Evolutionary conservation across 495 filamentous ascomycete genomes (phyloP), one percentile per base, ranked within the genome.

Genomic region (Daldinia concentrica): DNA sequence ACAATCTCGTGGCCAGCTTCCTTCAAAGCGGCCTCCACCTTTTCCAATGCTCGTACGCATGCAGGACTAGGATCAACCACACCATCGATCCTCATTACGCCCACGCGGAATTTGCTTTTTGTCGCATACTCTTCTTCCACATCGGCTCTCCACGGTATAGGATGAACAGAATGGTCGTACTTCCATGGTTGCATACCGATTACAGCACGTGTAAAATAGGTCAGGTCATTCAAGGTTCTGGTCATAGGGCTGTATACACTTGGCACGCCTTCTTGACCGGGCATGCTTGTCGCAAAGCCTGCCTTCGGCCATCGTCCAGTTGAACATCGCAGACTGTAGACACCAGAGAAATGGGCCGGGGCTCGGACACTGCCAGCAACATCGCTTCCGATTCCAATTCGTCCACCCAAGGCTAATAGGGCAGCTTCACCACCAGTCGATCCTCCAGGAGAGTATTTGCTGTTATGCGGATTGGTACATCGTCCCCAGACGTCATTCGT

Each of bases 171-270:
- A 60, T 93, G 87, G 71, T 98, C 95, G 75, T 97, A 97, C 68
- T 87, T 89, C 95, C 95, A 99, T 0, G 94, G 94, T 81, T 92
- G 79, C 93, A 97, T 96, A 19, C 86, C 81, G 41, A 97, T 83
- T 41, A 97, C 81, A 24, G 88, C 87, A 43, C 86, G 86, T n/a
- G 91, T 89, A 77, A 99, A 97, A 79, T 96, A 97, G 15, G 84
- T 86, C 36, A 99, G 80, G 75, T 99, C 95, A 43, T 87, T 87
- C 74, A 98, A 79, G 1, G 95, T 97, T 63, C 93, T 86, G 11
- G 95, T 86, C 95, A 99, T 98, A 3, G 95, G 95, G 60, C 92
- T 95, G 78, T 94, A 98, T 24, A 97, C 92, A 74, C 90, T 92
- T 2, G 91, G 86, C 34, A 99, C 89, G 3, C 94, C 95, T 78